Percentiles rank a stretch among this genome's conserved stretches.
These are phyloP conservation scores for Termitomyces sp. DNA, from an alignment of 768 basidiomycete genomes.

Conservation along the genomic window DNA sequence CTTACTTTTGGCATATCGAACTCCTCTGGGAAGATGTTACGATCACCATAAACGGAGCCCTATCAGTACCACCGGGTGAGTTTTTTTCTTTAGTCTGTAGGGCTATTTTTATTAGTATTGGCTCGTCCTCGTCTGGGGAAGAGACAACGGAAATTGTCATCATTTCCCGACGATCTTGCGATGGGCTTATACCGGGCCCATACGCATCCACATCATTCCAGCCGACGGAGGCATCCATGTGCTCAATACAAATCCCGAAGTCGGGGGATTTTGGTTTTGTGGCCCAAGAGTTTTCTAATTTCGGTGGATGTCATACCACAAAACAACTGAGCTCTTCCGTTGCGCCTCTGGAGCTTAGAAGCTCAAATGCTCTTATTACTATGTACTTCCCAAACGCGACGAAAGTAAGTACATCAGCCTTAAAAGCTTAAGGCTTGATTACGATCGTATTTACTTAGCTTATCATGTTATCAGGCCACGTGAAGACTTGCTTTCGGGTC, in stretches of 20 bases:
- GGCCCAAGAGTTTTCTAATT: not conserved
- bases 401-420: not conserved
- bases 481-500: constrained; percentile 3
- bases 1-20: constrained; percentile 3
- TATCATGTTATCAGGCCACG: constrained; percentile 13
- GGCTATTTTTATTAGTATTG: not conserved
- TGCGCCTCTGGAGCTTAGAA: not conserved
- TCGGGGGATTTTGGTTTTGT: not conserved
- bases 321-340: not conserved
- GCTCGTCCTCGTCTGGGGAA: not conserved
- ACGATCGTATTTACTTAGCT: not conserved
- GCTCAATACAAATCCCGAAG: not conserved
- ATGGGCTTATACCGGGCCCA: constrained; percentile 1
- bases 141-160: not conserved
- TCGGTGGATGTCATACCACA: not conserved
- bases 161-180: not conserved
- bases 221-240: not conserved
- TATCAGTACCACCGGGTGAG: not conserved
- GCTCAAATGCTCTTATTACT: not conserved
- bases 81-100: not conserved
- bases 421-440: not conserved
- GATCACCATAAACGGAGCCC: not conserved
- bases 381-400: not conserved
- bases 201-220: constrained; percentile 5
- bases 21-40: not conserved